phyloP scores from a whole-genome alignment of 1,139 yeast genomes.

The Magnusiomyces ingens region DNA sequence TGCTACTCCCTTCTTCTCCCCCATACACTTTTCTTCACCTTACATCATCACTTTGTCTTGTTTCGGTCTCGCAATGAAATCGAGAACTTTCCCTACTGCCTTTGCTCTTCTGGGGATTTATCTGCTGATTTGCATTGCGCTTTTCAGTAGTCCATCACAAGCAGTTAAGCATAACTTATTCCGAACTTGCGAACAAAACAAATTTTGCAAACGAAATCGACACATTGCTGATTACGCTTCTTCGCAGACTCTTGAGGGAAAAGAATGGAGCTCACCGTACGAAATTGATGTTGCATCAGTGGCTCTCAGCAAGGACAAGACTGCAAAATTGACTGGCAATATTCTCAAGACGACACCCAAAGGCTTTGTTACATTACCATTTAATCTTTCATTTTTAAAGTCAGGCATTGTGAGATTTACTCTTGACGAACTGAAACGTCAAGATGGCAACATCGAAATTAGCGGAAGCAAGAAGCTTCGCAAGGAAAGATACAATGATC shows the following conservation, averaged over 20 bases:
- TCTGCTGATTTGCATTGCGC: neutral
- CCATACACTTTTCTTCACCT: neutral
- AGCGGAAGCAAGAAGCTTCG: constrained; percentile 23
- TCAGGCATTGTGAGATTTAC: constrained; percentile 52
- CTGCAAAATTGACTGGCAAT: constrained; percentile 34
- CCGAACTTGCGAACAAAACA: constrained; percentile 73
- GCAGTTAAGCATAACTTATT: constrained; percentile 68
- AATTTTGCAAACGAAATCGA: constrained; percentile 80
- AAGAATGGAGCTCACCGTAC: constrained; percentile 44
- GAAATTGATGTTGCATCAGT: constrained; percentile 43
- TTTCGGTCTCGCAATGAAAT: neutral
- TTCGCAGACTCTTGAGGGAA: constrained; percentile 12
- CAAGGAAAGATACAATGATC: constrained; percentile 50
- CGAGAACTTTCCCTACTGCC: neutral
- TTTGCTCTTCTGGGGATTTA: neutral
- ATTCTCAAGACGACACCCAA: constrained; percentile 32
- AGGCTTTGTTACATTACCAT: constrained; percentile 40
- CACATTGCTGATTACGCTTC: constrained; percentile 52
- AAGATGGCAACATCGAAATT: constrained; percentile 32
- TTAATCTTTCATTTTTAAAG: constrained; percentile 49
- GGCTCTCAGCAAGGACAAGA: constrained; percentile 25
- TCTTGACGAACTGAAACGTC: constrained; percentile 53
- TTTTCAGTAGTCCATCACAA: constrained; percentile 13
- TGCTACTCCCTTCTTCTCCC: neutral
- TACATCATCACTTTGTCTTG: neutral